Percentiles rank a stretch among this genome's conserved stretches.
Evolutionary conservation across 805 yeast species (phyloP).

Genomic region (Cyberlindnera mycetangii): DNA sequence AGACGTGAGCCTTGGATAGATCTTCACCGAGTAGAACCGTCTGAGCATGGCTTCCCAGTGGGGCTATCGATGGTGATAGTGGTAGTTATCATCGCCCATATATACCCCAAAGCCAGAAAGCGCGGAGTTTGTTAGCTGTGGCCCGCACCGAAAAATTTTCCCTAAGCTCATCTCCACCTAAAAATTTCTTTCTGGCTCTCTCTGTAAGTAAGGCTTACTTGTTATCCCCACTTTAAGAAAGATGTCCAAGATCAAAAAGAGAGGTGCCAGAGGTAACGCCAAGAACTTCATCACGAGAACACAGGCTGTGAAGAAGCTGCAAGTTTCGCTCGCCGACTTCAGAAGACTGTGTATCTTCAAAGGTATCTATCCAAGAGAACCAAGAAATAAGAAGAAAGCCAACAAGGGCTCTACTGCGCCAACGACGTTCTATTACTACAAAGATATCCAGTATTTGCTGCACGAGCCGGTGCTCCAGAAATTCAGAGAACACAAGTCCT

Average conservation of each 20-base stretch:
- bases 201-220: background rate
- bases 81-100: too few relatives aligned
- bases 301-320: constrained; percentile 88
- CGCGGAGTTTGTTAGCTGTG: background rate
- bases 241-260: constrained; percentile 55
- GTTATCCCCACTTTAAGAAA: background rate
- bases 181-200: constrained; percentile 4
- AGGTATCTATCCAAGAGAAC: constrained; percentile 97
- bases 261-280: constrained; percentile 83
- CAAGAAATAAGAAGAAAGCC: constrained; percentile 92
- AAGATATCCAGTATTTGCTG: constrained; percentile 90
- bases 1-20: constrained; percentile 8
- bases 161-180: constrained; percentile 8
- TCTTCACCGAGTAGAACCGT: constrained; percentile 4
- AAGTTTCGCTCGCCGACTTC: constrained; percentile 93
- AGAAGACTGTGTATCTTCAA: constrained; percentile 95
- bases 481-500: constrained; percentile 94
- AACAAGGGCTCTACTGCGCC: constrained; percentile 98
- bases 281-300: constrained; percentile 91
- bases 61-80: too few relatives aligned
- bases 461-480: constrained; percentile 92
- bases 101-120: too few relatives aligned
- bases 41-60: constrained; percentile 3
- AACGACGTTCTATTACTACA: constrained; percentile 87
- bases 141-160: constrained; percentile 7